Conservation (phyloP, 345 rosid species). For the Syzygium jambos region DNA sequence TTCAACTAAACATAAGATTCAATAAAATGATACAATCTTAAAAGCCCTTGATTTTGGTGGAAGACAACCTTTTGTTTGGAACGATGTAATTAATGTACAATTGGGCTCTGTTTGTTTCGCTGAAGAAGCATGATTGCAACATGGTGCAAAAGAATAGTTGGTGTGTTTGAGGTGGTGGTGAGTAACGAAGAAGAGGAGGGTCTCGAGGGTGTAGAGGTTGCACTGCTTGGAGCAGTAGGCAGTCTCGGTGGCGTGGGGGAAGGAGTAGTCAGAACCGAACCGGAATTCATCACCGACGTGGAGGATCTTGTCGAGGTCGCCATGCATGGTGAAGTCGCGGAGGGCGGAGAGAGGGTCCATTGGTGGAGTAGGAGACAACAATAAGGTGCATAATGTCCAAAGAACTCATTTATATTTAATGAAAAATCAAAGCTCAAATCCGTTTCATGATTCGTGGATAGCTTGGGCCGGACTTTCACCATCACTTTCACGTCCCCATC, state of each 20-base stretch:
- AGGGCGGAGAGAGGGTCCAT: no score
- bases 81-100: neutral
- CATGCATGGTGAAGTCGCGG: no score
- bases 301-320: constrained; percentile 32
- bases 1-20: neutral
- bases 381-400: no score
- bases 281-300: constrained; percentile 42
- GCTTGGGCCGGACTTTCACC: no score
- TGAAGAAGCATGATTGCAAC: no score
- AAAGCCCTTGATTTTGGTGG: neutral
- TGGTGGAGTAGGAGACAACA: no score
- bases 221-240: constrained; percentile 79
- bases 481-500: no score
- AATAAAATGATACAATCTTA: neutral
- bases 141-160: constrained; percentile 17
- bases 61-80: neutral
- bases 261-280: constrained; percentile 53
- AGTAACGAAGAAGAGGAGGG: constrained; percentile 53
- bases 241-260: constrained; percentile 49
- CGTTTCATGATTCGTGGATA: no score
- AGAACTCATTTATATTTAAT: no score
- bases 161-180: constrained; percentile 61
- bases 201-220: constrained; percentile 63
- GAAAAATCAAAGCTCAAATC: no score
- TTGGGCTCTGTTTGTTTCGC: constrained; percentile 6